These are phyloP conservation scores for Erodium maritimum DNA, from an alignment of 345 rosid genomes.

Conservation along the genomic window DNA sequence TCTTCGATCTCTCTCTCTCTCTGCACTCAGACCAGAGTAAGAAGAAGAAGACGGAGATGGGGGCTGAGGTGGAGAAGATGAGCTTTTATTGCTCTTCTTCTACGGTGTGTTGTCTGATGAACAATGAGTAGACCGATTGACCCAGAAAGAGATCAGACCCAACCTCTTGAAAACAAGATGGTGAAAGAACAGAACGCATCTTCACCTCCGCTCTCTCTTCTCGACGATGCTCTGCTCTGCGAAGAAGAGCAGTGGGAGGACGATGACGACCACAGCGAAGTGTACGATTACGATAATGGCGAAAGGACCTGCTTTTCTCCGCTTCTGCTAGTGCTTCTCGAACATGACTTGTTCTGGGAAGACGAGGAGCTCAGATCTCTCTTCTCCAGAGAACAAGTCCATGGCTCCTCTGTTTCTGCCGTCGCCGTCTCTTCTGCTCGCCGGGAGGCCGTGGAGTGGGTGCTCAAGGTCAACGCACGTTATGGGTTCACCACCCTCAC, in stretches of 20 bases:
- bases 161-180: slow-evolving; percentile 39
- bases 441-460: slow-evolving; percentile 51
- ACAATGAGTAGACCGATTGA: neutral
- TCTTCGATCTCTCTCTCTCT: neutral
- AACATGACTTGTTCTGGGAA: slow-evolving; percentile 30
- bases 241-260: slow-evolving; percentile 6
- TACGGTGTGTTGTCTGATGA: too few relatives aligned
- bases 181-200: slow-evolving; percentile 20
- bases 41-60: neutral
- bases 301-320: neutral
- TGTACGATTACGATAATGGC: neutral
- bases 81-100: neutral
- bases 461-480: slow-evolving; percentile 51
- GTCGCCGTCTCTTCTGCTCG: neutral
- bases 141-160: slow-evolving; percentile 15
- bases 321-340: neutral
- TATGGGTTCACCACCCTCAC: slow-evolving; percentile 63
- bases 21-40: neutral
- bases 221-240: slow-evolving; percentile 50
- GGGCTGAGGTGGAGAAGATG: neutral
- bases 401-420: neutral
- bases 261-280: neutral
- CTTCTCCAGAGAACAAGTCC: neutral
- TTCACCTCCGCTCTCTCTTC: slow-evolving; percentile 5
- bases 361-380: neutral